These are phyloP conservation scores for Fusarium bulbicola DNA, from an alignment of 2,329 filamentous ascomycete genomes.

Conservation along the genomic window DNA sequence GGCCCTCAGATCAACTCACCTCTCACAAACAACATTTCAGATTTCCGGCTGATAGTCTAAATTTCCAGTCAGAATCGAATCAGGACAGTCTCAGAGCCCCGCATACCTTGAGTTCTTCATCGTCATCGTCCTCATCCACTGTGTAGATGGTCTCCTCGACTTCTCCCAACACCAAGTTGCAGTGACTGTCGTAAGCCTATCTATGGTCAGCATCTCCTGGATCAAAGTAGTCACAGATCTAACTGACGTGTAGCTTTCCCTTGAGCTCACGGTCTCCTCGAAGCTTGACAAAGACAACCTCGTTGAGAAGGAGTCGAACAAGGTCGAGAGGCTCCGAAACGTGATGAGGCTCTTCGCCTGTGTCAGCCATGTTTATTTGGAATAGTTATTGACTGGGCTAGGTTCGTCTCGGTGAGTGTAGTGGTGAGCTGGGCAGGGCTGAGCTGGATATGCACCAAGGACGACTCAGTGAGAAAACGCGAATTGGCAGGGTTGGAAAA, in stretches of 20 bases:
- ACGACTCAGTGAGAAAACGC: slow-evolving; percentile 33
- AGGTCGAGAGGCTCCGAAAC: slow-evolving; percentile 95
- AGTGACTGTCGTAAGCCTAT: slow-evolving; percentile 98
- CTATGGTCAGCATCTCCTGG: slow-evolving; percentile 3
- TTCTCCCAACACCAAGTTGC: slow-evolving; percentile 94
- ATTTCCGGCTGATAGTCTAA: slow-evolving; percentile 94
- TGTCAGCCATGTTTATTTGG: slow-evolving; percentile 78
- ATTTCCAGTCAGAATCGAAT: not conserved
- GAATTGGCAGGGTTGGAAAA: slow-evolving; percentile 35
- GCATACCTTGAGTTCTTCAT: slow-evolving; percentile 77
- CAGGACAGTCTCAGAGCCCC: not conserved
- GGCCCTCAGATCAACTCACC: slow-evolving; percentile 62
- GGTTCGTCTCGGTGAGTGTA: slow-evolving; percentile 1
- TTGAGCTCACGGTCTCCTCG: slow-evolving; percentile 95
- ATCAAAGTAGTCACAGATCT: not conserved
- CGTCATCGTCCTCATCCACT: slow-evolving; percentile 90
- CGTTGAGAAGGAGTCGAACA: slow-evolving; percentile 92
- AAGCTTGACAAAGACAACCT: slow-evolving; percentile 97
- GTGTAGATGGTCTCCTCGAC: slow-evolving; percentile 98
- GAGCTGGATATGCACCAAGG: slow-evolving; percentile 25
- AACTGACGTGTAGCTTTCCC: slow-evolving; percentile 87
- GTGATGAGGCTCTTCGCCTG: slow-evolving; percentile 74
- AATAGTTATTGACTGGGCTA: not conserved
- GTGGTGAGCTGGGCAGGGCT: slow-evolving; percentile 6
- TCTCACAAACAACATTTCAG: slow-evolving; percentile 98